phyloP scores from a whole-genome alignment of 257 asterid genomes.

The Striga asiatica region DNA sequence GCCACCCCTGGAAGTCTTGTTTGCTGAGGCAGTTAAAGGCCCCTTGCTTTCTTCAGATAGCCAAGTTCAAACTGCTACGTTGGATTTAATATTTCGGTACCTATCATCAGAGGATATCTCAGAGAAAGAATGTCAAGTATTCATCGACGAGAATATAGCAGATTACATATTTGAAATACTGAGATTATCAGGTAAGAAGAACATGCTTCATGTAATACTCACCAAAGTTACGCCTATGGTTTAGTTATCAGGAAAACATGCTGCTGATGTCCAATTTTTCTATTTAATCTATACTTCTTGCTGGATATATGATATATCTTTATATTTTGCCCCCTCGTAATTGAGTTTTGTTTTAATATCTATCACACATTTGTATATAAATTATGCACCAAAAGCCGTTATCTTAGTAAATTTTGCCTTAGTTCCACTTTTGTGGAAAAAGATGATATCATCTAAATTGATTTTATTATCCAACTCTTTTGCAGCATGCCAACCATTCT shows the following conservation, averaged over 20 bases:
- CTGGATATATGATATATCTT: neutral
- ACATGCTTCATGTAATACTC: constrained; percentile 5
- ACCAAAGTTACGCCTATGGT: neutral
- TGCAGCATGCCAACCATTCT: constrained; percentile 6
- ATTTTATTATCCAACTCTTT: constrained; percentile 6
- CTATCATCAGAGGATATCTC: constrained; percentile 45
- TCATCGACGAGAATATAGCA: constrained; percentile 72
- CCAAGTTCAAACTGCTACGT: constrained; percentile 73
- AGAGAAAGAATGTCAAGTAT: constrained; percentile 41
- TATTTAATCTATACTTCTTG: neutral
- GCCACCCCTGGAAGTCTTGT: constrained; percentile 49
- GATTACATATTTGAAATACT: constrained; percentile 83
- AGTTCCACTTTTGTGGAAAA: neutral
- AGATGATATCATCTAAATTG: neutral
- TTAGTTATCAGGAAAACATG: neutral
- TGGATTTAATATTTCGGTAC: constrained; percentile 50
- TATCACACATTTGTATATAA: neutral
- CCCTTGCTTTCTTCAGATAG: constrained; percentile 88
- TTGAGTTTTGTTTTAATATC: neutral
- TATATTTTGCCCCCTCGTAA: neutral
- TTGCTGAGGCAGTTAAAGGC: constrained; percentile 94
- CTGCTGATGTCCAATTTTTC: neutral
- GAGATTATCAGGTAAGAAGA: constrained; percentile 65
- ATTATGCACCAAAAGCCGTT: neutral
- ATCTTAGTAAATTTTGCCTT: neutral